Conservation (phyloP, 345 rosid species). For the Moricandia moricandioides region DNA sequence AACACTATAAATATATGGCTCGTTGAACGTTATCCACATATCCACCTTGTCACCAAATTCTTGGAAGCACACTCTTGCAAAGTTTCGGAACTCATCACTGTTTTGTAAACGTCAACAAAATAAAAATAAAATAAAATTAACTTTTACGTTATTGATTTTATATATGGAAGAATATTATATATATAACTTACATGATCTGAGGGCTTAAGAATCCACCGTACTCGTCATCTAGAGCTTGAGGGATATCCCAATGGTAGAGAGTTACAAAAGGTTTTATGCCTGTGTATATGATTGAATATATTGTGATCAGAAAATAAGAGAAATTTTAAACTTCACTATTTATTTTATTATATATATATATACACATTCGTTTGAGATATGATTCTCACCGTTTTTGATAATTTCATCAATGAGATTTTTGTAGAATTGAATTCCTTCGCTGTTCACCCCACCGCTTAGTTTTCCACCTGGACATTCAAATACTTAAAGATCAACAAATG, state of each 20-base stretch:
- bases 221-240: constrained; percentile 44
- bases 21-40: constrained; percentile 49
- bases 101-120: background rate
- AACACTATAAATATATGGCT: constrained; percentile 37
- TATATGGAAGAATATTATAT: background rate
- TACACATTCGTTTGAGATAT: background rate
- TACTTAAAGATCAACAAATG: background rate
- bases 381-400: constrained; percentile 32
- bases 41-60: constrained; percentile 47
- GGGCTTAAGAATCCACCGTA: constrained; percentile 47
- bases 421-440: constrained; percentile 43
- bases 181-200: constrained; percentile 36
- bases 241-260: constrained; percentile 49
- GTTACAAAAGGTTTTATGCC: constrained; percentile 47
- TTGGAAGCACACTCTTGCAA: constrained; percentile 37
- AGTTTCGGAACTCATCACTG: constrained; percentile 31
- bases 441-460: constrained; percentile 39
- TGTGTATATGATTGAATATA: constrained; percentile 1
- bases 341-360: background rate
- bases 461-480: constrained; percentile 37
- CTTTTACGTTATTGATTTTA: background rate
- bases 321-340: background rate
- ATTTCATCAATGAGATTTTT: constrained; percentile 49
- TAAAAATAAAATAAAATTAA: background rate
- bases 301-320: background rate